phyloP scores from a whole-genome alignment of 2,329 filamentous ascomycete species.

The Phialemonium atrogriseum region DNA sequence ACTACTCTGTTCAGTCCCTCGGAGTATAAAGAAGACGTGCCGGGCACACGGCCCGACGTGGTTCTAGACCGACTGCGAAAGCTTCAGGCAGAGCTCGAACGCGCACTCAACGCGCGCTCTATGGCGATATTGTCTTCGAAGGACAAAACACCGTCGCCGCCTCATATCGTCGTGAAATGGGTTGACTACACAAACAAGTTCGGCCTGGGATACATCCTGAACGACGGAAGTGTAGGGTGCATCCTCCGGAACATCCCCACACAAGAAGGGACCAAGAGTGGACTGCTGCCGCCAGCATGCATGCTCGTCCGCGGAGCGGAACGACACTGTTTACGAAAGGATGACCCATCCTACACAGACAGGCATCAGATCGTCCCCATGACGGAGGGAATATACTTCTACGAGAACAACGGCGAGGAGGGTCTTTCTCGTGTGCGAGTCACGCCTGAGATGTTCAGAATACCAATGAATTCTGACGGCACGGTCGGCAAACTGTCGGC shows the following conservation, averaged over 20 bases:
- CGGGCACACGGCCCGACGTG: constrained; percentile 47
- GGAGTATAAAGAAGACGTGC: constrained; percentile 41
- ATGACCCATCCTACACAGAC: constrained; percentile 46
- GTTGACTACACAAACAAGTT: constrained; percentile 86
- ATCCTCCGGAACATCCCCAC: constrained; percentile 50
- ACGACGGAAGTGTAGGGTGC: constrained; percentile 73
- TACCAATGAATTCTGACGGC: constrained; percentile 47
- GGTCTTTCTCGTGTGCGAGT: constrained; percentile 58
- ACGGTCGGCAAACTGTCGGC: constrained; percentile 51
- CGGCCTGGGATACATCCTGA: constrained; percentile 74
- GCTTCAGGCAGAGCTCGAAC: constrained; percentile 53
- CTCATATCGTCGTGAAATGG: constrained; percentile 68
- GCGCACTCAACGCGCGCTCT: constrained; percentile 53
- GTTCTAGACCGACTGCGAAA: constrained; percentile 47
- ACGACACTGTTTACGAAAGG: constrained; percentile 56
- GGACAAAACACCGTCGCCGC: constrained; percentile 44
- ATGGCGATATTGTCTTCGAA: constrained; percentile 53
- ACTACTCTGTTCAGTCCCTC: constrained; percentile 47
- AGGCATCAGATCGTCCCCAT: constrained; percentile 57
- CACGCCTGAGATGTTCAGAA: constrained; percentile 52
- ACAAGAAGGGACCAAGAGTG: constrained; percentile 38
- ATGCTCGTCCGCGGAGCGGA: constrained; percentile 66
- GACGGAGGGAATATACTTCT: constrained; percentile 60
- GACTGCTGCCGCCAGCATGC: constrained; percentile 58
- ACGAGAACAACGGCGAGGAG: constrained; percentile 59